phyloP scores from a whole-genome alignment of 2,329 filamentous ascomycete species.

The Mycogone perniciosa region DNA sequence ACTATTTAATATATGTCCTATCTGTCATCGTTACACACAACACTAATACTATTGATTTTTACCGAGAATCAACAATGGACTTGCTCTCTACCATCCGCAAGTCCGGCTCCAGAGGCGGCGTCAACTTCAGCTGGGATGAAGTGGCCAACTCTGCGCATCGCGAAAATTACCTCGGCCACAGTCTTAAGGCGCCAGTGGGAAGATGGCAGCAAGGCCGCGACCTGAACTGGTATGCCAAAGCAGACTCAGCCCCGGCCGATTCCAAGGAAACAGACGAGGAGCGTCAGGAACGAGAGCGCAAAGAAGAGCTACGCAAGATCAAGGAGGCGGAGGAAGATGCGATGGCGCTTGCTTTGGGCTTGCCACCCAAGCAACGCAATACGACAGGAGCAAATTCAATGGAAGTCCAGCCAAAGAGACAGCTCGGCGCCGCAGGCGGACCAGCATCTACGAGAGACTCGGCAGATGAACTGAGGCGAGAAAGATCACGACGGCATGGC shows the following conservation, averaged over 20 bases:
- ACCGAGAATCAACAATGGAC: slow-evolving; percentile 61
- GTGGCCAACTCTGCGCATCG: slow-evolving; percentile 81
- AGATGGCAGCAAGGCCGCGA: slow-evolving; percentile 80
- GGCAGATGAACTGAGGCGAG: slow-evolving; percentile 21
- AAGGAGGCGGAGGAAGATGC: slow-evolving; percentile 94
- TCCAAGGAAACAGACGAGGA: slow-evolving; percentile 52
- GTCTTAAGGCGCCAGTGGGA: slow-evolving; percentile 83
- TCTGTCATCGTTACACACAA: neutral
- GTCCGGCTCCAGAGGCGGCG: slow-evolving; percentile 81
- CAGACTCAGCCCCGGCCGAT: slow-evolving; percentile 36
- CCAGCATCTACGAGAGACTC: slow-evolving; percentile 20
- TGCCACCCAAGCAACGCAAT: slow-evolving; percentile 61
- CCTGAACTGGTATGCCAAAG: slow-evolving; percentile 58
- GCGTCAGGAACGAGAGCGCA: slow-evolving; percentile 53
- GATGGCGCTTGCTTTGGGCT: slow-evolving; percentile 72
- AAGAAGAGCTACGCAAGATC: slow-evolving; percentile 71
- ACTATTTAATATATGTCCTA: neutral
- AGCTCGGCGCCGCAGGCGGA: slow-evolving; percentile 24
- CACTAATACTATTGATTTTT: neutral
- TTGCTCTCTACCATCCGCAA: slow-evolving; percentile 89
- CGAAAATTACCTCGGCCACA: slow-evolving; percentile 86
- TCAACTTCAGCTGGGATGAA: slow-evolving; percentile 95
- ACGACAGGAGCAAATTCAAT: slow-evolving; percentile 62
- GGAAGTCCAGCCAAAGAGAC: slow-evolving; percentile 44
- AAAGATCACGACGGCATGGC: slow-evolving; percentile 26